Evolutionary conservation across 2,329 filamentous ascomycete genomes (phyloP), one percentile per base, ranked within the genome.

Genomic region (Penicillium sp.): DNA sequence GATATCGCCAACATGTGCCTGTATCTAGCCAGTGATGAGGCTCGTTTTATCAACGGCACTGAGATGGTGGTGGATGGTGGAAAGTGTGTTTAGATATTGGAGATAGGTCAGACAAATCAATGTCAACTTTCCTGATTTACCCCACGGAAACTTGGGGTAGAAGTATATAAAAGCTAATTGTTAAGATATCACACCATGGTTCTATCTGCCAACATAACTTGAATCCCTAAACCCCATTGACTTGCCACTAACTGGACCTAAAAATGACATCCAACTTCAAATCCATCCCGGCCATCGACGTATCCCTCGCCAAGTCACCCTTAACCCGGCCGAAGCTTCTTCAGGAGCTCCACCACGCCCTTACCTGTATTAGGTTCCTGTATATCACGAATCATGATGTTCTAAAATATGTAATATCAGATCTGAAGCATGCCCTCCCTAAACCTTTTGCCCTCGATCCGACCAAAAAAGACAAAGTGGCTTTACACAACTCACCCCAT

Each of bases 1-100:
- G 89, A 92, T 70, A 82, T 92, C 36, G 88, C 86, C 2, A 89
- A 90, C 66, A 87, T 87, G 27, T 86, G 84, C 60, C 80, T 87
- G 19, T 92, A 88, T 69, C 72, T 92, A 45, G 87, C 86, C 2
- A 89, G 86, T 58, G 86, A 90, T 29, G 89, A 91, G 68, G 86
- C 86, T 0, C 81, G 78, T 3, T 91, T 91, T 66, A 83, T 92
- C 61, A 90, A 88, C 0, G 89, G 89, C 0, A 81, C 87, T n/a
- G 87, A 89, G 61, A 77, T 91, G 60, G 83, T 89, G 53, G 83
- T 88, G 43, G 83, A 86, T 73, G 84, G 84, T 41, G 82, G 82
- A 29, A 78, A 76, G 59, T 75, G 73, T 64, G 69, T 76, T 51
- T 76, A 66, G 59, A 36, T 38, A 39, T 38, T 15, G 0, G 9